phyloP scores from a whole-genome alignment of 805 yeast species.

The Saccharomycopsis sp. region DNA sequence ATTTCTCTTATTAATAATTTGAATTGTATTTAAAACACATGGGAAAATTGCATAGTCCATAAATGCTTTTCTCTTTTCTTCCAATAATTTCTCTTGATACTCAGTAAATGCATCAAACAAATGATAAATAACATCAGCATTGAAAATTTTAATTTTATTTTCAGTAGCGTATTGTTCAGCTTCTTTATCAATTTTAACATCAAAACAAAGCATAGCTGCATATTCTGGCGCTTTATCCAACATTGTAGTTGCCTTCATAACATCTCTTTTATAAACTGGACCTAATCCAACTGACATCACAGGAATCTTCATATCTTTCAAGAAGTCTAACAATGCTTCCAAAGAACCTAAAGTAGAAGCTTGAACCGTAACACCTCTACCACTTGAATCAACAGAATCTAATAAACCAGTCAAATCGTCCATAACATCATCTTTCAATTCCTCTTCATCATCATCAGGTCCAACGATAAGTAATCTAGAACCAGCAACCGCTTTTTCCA shows the following conservation, averaged over 20 bases:
- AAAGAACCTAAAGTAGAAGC: constrained; percentile 97
- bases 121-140: constrained; percentile 95
- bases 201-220: constrained; percentile 98
- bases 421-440: constrained; percentile 96
- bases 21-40: constrained; percentile 87
- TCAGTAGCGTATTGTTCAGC: constrained; percentile 98
- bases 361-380: constrained; percentile 97
- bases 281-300: constrained; percentile 98
- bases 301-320: constrained; percentile 97
- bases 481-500: constrained; percentile 99
- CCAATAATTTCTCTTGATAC: constrained; percentile 82
- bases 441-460: constrained; percentile 97
- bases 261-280: constrained; percentile 97
- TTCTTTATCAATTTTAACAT: constrained; percentile 93
- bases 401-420: constrained; percentile 92
- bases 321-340: constrained; percentile 94
- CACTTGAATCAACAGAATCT: constrained; percentile 91
- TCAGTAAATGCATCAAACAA: constrained; percentile 91
- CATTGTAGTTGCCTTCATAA: constrained; percentile 96
- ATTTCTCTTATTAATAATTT: constrained; percentile 95
- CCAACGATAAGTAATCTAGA: constrained; percentile 92
- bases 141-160: constrained; percentile 84
- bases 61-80: constrained; percentile 83
- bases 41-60: constrained; percentile 90
- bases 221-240: constrained; percentile 90